Conservation (phyloP, 2,329 filamentous ascomycete genomes). For the Didymella pomorum region DNA sequence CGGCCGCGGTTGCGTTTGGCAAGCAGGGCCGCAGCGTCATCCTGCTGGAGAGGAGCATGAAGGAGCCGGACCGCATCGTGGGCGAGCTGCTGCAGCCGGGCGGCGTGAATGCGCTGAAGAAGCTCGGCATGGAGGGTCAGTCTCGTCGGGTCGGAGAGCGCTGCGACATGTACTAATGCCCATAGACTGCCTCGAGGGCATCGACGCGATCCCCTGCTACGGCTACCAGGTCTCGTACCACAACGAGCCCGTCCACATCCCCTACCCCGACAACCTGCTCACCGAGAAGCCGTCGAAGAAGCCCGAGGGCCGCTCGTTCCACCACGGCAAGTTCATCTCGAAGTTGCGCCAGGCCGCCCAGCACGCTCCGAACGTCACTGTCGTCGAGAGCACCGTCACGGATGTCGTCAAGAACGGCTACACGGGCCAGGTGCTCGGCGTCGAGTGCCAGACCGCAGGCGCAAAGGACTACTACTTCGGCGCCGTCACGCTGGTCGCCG, state of each 20-base stretch:
- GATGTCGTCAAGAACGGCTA: slow-evolving; percentile 75
- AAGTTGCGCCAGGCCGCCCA: slow-evolving; percentile 79
- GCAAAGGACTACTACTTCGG: slow-evolving; percentile 81
- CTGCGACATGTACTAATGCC: slow-evolving; percentile 14
- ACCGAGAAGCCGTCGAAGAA: slow-evolving; percentile 42
- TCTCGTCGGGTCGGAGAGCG: background rate
- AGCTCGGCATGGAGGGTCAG: slow-evolving; percentile 72
- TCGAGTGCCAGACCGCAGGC: slow-evolving; percentile 74
- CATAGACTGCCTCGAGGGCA: slow-evolving; percentile 79
- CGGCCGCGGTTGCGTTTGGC: slow-evolving; percentile 82
- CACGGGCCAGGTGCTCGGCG: slow-evolving; percentile 79
- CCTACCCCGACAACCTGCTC: slow-evolving; percentile 73
- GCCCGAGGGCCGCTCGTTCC: slow-evolving; percentile 82
- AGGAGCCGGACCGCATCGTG: slow-evolving; percentile 94
- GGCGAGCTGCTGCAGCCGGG: slow-evolving; percentile 95
- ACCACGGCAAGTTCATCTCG: slow-evolving; percentile 92
- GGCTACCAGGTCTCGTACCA: slow-evolving; percentile 91
- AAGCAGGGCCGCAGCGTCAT: slow-evolving; percentile 91
- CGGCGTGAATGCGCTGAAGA: slow-evolving; percentile 79
- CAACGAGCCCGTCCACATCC: slow-evolving; percentile 74
- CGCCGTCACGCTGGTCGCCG: slow-evolving; percentile 84
- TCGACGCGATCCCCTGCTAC: slow-evolving; percentile 82
- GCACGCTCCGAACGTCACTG: slow-evolving; percentile 80
- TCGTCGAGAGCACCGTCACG: slow-evolving; percentile 88
- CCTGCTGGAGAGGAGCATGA: slow-evolving; percentile 85